Conservation (phyloP, 2,329 filamentous ascomycete genomes). For the Epichloe hybrida region DNA sequence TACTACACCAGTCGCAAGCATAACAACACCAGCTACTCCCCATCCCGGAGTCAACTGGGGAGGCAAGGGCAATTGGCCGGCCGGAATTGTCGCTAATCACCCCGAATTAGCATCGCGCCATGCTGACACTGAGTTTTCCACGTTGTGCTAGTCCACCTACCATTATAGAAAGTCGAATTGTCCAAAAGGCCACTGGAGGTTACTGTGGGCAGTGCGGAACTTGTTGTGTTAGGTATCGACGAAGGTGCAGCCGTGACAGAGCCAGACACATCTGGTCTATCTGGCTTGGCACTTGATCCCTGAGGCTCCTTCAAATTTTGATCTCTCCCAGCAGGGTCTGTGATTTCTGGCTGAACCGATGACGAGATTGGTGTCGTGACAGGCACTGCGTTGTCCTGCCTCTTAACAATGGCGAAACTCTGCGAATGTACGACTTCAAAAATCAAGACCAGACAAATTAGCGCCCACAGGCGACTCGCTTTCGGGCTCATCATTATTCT, state of each 20-base stretch:
- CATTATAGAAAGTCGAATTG: slow-evolving; percentile 20
- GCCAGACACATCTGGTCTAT: neutral
- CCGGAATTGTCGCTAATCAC: slow-evolving; percentile 29
- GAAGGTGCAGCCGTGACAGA: neutral
- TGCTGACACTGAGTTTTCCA: neutral
- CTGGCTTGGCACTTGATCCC: neutral
- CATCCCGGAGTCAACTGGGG: slow-evolving; percentile 70
- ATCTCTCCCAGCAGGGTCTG: neutral
- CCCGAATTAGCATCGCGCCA: slow-evolving; percentile 2
- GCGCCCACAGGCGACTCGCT: slow-evolving; percentile 20
- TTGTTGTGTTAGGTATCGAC: neutral
- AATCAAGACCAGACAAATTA: slow-evolving; percentile 26
- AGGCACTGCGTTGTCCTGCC: slow-evolving; percentile 18
- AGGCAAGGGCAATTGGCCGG: slow-evolving; percentile 51
- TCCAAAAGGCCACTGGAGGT: slow-evolving; percentile 10
- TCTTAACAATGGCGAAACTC: slow-evolving; percentile 17
- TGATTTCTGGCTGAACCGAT: neutral
- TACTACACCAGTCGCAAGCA: slow-evolving; percentile 57
- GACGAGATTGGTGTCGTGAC: slow-evolving; percentile 1
- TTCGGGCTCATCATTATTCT: slow-evolving; percentile 20
- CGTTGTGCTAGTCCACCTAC: slow-evolving; percentile 12
- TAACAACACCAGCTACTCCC: slow-evolving; percentile 62
- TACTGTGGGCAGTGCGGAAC: slow-evolving; percentile 1
- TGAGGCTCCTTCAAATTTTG: neutral
- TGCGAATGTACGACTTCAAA: slow-evolving; percentile 25